Conservation (phyloP, 192 early-diverging fungal species). For the Bifiguratus adelaidae region DNA sequence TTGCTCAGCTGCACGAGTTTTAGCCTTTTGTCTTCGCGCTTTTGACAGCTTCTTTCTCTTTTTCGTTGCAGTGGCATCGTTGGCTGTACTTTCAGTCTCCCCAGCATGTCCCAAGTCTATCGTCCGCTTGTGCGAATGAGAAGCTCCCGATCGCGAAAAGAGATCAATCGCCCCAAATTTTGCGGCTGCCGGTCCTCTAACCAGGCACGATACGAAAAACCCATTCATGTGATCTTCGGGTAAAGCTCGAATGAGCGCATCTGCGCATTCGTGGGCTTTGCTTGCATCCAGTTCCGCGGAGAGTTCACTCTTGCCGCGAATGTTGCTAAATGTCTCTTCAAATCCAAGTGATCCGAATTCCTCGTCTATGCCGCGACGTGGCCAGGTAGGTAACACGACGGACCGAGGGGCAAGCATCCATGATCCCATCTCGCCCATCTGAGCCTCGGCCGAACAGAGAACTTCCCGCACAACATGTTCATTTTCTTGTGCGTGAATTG, state of each 20-base stretch:
- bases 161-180: neutral
- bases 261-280: constrained; percentile 16
- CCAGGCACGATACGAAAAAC: constrained; percentile 96
- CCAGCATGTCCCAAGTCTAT: too few relatives aligned
- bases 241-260: constrained; percentile 9
- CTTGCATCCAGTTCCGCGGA: constrained; percentile 11
- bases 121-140: too few relatives aligned
- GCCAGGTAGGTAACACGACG: constrained; percentile 69
- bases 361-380: constrained; percentile 55
- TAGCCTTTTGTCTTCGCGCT: too few relatives aligned
- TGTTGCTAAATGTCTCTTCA: constrained; percentile 16
- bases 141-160: too few relatives aligned
- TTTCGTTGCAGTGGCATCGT: too few relatives aligned
- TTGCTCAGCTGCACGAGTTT: too few relatives aligned
- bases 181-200: constrained; percentile 25
- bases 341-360: constrained; percentile 30
- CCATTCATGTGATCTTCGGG: constrained; percentile 81
- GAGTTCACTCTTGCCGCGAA: neutral
- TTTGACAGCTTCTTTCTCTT: too few relatives aligned
- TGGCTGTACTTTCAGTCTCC: too few relatives aligned
- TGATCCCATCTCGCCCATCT: too few relatives aligned
- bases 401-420: constrained; percentile 35
- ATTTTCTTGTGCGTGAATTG: constrained; percentile 85
- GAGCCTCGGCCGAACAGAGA: constrained; percentile 46
- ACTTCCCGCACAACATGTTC: constrained; percentile 83